Evolutionary conservation across 768 basidiomycete species (phyloP).

Genomic region (Boletus insuetus): DNA sequence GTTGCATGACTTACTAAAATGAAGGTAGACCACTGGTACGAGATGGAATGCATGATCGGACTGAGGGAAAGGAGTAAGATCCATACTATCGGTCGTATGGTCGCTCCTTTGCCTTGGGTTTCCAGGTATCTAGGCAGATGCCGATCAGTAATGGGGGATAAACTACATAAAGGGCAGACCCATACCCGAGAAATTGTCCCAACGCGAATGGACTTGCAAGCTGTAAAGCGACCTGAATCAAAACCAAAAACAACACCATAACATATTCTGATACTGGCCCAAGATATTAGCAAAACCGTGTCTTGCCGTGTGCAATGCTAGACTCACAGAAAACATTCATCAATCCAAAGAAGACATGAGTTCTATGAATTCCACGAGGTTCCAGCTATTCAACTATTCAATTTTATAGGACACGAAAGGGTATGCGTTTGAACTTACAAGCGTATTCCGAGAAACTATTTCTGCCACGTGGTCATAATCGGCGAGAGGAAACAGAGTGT

Average conservation of each 20-base stretch:
- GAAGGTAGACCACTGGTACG: conserved; percentile 53
- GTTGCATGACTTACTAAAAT: conserved; percentile 14
- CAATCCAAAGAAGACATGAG: conserved; percentile 2
- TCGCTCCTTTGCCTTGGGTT: conserved; percentile 43
- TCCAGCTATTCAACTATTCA: background rate
- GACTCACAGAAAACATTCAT: conserved; percentile 6
- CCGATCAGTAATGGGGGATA: background rate
- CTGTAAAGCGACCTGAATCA: background rate
- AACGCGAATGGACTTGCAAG: conserved; percentile 7
- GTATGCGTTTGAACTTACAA: conserved; percentile 18
- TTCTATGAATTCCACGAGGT: background rate
- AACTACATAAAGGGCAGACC: background rate
- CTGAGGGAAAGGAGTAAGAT: conserved; percentile 50
- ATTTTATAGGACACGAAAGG: background rate
- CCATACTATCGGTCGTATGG: conserved; percentile 68
- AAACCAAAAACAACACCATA: background rate
- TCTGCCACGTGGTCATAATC: conserved; percentile 41
- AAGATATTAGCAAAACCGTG: background rate
- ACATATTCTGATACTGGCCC: conserved; percentile 2
- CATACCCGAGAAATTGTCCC: conserved; percentile 7
- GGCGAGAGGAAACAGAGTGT: conserved; percentile 45
- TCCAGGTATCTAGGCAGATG: conserved; percentile 51
- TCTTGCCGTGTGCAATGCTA: background rate
- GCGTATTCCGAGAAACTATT: conserved; percentile 31
- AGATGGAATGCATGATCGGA: conserved; percentile 40